Percentiles rank a stretch among this genome's conserved stretches.
These are phyloP conservation scores for Apiospora saccharicola DNA, from an alignment of 2,329 filamentous ascomycete genomes.

Conservation along the genomic window DNA sequence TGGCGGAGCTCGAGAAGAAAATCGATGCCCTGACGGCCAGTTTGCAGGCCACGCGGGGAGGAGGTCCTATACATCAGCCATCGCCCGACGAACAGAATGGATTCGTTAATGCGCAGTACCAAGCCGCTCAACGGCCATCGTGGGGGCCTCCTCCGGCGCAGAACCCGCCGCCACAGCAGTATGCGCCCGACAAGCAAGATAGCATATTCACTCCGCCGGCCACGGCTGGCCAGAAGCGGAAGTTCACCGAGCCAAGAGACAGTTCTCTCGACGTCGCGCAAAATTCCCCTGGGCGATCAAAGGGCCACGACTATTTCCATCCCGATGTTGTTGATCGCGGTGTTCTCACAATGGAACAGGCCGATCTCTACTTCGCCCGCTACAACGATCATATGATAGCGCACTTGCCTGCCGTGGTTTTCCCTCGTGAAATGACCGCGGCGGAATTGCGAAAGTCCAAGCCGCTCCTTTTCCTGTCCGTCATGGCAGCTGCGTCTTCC, in stretches of 20 bases:
- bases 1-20: slow-evolving; percentile 91
- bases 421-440: slow-evolving; percentile 60
- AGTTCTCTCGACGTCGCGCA: slow-evolving; percentile 28
- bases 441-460: slow-evolving; percentile 64
- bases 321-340: slow-evolving; percentile 66
- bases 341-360: slow-evolving; percentile 62
- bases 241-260: slow-evolving; percentile 40
- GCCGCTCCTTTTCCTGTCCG: slow-evolving; percentile 73
- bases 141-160: slow-evolving; percentile 9
- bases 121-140: slow-evolving; percentile 1
- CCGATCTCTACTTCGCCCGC: slow-evolving; percentile 61
- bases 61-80: slow-evolving; percentile 22
- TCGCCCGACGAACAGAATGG: slow-evolving; percentile 34
- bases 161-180: slow-evolving; percentile 20
- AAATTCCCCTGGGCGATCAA: slow-evolving; percentile 32
- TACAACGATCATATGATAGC: slow-evolving; percentile 67
- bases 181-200: slow-evolving; percentile 20
- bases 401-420: slow-evolving; percentile 69
- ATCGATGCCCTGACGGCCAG: slow-evolving; percentile 88
- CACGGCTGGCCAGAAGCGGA: slow-evolving; percentile 50
- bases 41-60: slow-evolving; percentile 63
- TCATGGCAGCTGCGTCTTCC: slow-evolving; percentile 71
- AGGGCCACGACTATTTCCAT: slow-evolving; percentile 32
- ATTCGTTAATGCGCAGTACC: neutral
- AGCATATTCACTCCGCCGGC: slow-evolving; percentile 28